phyloP scores from a whole-genome alignment of 257 asterid genomes.

The Plantago major region DNA sequence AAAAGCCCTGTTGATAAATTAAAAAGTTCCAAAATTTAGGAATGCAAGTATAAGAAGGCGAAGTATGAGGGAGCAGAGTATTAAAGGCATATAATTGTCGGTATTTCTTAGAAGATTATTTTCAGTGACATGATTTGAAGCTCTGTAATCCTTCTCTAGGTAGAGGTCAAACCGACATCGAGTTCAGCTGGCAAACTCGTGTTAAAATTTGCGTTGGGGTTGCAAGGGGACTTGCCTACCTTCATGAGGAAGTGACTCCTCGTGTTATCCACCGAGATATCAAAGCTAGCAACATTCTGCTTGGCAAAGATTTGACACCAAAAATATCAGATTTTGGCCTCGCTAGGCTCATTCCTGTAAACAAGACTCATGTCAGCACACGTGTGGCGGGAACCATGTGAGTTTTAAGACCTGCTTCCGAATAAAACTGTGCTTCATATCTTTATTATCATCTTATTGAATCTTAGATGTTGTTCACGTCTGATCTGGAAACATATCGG shows the following conservation, averaged over 20 bases:
- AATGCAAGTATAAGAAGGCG: no score
- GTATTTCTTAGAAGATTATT: neutral
- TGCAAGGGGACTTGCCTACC: slow-evolving; percentile 85
- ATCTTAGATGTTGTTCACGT: neutral
- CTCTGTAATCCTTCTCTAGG: slow-evolving; percentile 38
- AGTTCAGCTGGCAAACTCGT: slow-evolving; percentile 68
- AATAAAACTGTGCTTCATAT: no score
- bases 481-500: neutral
- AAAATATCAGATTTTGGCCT: slow-evolving; percentile 95
- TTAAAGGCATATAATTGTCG: no score
- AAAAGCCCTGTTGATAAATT: no score
- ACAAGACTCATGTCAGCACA: slow-evolving; percentile 87
- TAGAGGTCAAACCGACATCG: slow-evolving; percentile 35
- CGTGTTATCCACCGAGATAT: slow-evolving; percentile 91
- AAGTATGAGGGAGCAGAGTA: no score
- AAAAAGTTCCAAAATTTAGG: no score
- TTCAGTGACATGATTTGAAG: slow-evolving; percentile 17
- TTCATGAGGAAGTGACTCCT: slow-evolving; percentile 91
- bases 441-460: no score
- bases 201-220: slow-evolving; percentile 65
- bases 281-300: slow-evolving; percentile 95
- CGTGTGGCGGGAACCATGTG: slow-evolving; percentile 97
- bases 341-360: slow-evolving; percentile 85
- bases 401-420: slow-evolving; percentile 25
- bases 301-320: slow-evolving; percentile 74